Base-by-base conservation (phyloP, 495 filamentous ascomycete species). In the Penicillium parvum region DNA sequence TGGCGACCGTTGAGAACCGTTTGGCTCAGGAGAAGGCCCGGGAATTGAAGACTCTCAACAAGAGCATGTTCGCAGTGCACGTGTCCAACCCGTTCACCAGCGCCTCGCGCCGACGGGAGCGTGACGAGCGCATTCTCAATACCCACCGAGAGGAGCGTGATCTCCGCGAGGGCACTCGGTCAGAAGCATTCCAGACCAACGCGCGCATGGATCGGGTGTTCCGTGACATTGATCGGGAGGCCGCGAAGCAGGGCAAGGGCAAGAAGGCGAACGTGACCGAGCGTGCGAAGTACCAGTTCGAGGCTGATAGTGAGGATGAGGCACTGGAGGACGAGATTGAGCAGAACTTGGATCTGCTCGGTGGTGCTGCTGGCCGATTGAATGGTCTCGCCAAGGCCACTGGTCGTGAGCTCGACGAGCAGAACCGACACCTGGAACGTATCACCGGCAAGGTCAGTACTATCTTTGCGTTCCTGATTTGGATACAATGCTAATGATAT, bases 31-130 rank as follows among this genome's bases (percentile, higher is more conserved):
- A 84, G 41, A 87, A 84, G 53, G 78, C 86, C 3, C 73, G 72
- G 30, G 87, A 94, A 49, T 63, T 95, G 10, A 88, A 87, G 65
- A 82, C 73, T 0, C 67, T 84, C 6, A 95, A 90, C 54, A 75
- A 81, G 50, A 84, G 78, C 65, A 91, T 94, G 88, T 91, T 92
- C 47, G 83, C 83, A 2, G 73, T 88, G 14, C 83, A 88, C 45
- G 77, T 88, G 10, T 73, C 69, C 12, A 90, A 90, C 50, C 85
- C 85, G 0, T 85, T 89, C 49, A 87, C 82, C 2, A 71, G 69
- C 26, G 68, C 72, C 14, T 68, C 68, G 34, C 74, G 81, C 15
- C 72, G 68, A 3, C 69, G 73, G 15, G 78, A 78, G 27, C 72
- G 76, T 30, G 85, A 91, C 44, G 66, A 75, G 30, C 66, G 73